These are phyloP conservation scores for Pilaira anomala DNA, from an alignment of 192 early-diverging fungal genomes.

Conservation along the genomic window DNA sequence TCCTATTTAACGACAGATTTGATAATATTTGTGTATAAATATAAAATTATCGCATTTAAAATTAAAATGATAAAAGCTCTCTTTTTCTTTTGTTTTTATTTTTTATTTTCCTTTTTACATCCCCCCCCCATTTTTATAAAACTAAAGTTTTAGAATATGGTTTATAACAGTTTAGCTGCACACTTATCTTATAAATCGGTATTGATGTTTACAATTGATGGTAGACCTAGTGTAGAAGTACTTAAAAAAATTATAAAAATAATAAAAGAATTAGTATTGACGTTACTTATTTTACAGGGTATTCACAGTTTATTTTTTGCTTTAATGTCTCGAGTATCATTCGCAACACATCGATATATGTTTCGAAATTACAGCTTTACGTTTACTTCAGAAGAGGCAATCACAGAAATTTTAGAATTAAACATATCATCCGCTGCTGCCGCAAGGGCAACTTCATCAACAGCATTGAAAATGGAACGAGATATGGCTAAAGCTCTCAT, in stretches of 20 bases:
- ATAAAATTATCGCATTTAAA: slow-evolving; percentile 5
- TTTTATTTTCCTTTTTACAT: background rate
- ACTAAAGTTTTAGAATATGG: background rate
- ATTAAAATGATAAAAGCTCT: background rate
- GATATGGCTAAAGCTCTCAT: slow-evolving; percentile 56
- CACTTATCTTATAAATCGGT: slow-evolving; percentile 37
- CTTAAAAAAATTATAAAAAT: slow-evolving; percentile 1
- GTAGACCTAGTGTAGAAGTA: slow-evolving; percentile 56
- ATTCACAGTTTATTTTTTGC: slow-evolving; percentile 56
- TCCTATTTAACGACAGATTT: no score
- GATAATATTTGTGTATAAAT: background rate
- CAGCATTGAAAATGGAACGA: slow-evolving; percentile 49
- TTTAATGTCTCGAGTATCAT: slow-evolving; percentile 44
- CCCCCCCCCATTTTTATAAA: background rate
- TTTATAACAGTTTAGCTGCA: slow-evolving; percentile 1
- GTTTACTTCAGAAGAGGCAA: slow-evolving; percentile 54
- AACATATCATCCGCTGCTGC: slow-evolving; percentile 41
- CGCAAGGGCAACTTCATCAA: slow-evolving; percentile 49
- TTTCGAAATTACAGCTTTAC: slow-evolving; percentile 50
- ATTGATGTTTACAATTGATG: slow-evolving; percentile 55
- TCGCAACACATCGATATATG: slow-evolving; percentile 45
- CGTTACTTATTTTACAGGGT: slow-evolving; percentile 33
- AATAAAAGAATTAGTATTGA: background rate
- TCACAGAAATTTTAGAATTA: slow-evolving; percentile 42
- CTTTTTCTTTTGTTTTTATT: background rate